Conservation (phyloP, 2,329 filamentous ascomycete genomes). For the Exophiala aquamarina region DNA sequence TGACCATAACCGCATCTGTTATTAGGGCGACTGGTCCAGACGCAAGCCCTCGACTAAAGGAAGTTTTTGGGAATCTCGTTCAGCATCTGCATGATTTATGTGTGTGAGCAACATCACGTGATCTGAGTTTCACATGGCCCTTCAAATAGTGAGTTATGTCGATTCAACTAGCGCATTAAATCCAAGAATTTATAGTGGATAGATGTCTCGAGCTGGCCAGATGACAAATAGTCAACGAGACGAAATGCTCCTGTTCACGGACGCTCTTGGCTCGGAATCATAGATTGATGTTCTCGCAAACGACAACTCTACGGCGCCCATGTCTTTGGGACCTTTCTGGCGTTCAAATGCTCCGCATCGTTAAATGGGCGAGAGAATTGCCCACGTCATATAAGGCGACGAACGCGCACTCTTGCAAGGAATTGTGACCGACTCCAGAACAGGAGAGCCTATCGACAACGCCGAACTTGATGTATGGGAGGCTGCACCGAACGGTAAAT, state of each 20-base stretch:
- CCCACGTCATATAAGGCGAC: slow-evolving; percentile 47
- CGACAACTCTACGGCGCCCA: slow-evolving; percentile 54
- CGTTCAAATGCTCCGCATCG: slow-evolving; percentile 68
- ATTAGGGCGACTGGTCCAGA: slow-evolving; percentile 72
- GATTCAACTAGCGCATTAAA: slow-evolving; percentile 20
- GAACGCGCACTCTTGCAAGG: slow-evolving; percentile 66
- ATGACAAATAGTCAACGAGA: slow-evolving; percentile 69
- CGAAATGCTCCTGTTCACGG: slow-evolving; percentile 67
- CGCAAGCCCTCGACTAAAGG: slow-evolving; percentile 61
- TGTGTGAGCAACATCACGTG: slow-evolving; percentile 73
- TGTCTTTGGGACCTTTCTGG: slow-evolving; percentile 84
- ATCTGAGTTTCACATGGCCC: slow-evolving; percentile 70
- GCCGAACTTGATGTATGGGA: slow-evolving; percentile 77
- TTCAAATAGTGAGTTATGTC: slow-evolving; percentile 44
- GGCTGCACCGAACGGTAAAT: slow-evolving; percentile 67
- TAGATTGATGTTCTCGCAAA: slow-evolving; percentile 63
- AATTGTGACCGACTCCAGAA: slow-evolving; percentile 55
- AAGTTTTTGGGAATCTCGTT: slow-evolving; percentile 65
- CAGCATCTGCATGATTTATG: slow-evolving; percentile 75
- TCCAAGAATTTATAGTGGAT: too few species aligned
- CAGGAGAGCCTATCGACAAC: slow-evolving; percentile 63
- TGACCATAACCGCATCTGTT: too few species aligned
- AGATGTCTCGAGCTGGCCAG: slow-evolving; percentile 57
- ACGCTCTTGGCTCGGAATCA: slow-evolving; percentile 59
- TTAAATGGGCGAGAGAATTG: slow-evolving; percentile 66